Conservation (phyloP, 805 yeast species). For the Kluyveromyces aestuarii region DNA sequence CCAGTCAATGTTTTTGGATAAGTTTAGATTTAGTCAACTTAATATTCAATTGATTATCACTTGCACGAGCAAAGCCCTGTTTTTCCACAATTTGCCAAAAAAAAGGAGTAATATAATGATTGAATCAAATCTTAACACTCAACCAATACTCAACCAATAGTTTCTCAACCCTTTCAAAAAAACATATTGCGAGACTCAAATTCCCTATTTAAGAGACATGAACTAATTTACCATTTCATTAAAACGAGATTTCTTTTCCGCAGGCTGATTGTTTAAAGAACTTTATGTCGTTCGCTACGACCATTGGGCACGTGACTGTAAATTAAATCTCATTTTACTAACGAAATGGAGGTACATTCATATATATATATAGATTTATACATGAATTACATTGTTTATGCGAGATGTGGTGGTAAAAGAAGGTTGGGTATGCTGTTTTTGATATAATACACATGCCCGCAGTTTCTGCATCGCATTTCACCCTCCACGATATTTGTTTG, state of each 20-base stretch:
- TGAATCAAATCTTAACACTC: not conserved
- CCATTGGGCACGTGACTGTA: not conserved
- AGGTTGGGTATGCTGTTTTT: constrained; percentile 93
- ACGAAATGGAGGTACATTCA: not conserved
- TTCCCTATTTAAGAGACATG: not conserved
- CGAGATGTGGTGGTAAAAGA: constrained; percentile 88
- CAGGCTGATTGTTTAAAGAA: not conserved
- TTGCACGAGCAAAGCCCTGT: not conserved
- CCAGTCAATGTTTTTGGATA: not conserved
- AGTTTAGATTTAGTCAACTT: no score
- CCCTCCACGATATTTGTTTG: constrained; percentile 88
- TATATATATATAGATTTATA: not conserved
- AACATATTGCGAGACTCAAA: not conserved
- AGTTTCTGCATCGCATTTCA: constrained; percentile 76
- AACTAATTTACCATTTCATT: not conserved
- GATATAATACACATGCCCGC: constrained; percentile 81
- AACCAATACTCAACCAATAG: not conserved
- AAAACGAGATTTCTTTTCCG: not conserved
- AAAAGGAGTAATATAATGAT: not conserved
- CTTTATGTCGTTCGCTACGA: not conserved
- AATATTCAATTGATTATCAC: not conserved
- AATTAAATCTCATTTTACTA: not conserved
- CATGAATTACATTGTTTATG: constrained; percentile 24
- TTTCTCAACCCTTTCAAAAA: not conserved
- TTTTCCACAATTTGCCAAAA: not conserved